Conservation (phyloP, 2,329 filamentous ascomycete species). For the Sordariomycetes sp. region DNA sequence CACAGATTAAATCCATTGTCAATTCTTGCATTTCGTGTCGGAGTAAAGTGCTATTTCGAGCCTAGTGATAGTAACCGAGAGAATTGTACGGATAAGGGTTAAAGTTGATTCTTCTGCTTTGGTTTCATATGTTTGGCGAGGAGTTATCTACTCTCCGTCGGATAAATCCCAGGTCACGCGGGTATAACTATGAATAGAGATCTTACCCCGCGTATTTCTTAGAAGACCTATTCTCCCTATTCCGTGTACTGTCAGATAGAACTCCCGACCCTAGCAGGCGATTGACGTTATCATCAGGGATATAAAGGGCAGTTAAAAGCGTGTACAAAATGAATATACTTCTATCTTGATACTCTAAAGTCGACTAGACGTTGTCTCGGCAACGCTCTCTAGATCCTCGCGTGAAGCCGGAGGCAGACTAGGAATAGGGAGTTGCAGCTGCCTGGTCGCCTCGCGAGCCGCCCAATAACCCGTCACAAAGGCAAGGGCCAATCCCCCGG, state of each 20-base stretch:
- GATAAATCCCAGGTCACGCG: background rate
- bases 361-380: background rate
- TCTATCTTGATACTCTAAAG: background rate
- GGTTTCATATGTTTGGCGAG: background rate
- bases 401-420: background rate
- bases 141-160: background rate
- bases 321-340: background rate
- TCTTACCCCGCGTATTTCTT: background rate
- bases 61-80: background rate
- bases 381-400: background rate
- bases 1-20: too few relatives aligned
- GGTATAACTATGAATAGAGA: background rate
- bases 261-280: background rate
- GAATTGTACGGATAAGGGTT: background rate
- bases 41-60: background rate
- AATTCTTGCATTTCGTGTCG: background rate
- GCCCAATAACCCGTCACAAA: background rate
- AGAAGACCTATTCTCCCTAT: background rate
- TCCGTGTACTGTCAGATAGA: background rate
- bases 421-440: background rate
- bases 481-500: background rate
- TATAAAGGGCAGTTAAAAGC: background rate
- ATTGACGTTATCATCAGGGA: background rate
- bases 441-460: background rate
- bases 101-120: background rate